phyloP scores from a whole-genome alignment of 768 basidiomycete genomes.

The Infundibulicybe gibba region DNA sequence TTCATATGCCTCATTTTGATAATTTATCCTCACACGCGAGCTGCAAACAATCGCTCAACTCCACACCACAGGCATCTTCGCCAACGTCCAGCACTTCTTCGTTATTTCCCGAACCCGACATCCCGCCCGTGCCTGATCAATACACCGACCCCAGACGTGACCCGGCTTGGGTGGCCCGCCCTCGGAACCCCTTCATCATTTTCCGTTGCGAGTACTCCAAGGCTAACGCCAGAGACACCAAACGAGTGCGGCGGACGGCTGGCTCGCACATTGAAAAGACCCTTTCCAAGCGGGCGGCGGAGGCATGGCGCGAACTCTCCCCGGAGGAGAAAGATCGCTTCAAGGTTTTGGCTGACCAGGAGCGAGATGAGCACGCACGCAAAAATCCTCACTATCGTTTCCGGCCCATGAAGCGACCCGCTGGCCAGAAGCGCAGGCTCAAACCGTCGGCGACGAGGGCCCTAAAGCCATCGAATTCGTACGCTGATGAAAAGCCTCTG shows the following conservation, averaged over 20 bases:
- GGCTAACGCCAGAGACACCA: slow-evolving; percentile 37
- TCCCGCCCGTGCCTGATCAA: slow-evolving; percentile 4
- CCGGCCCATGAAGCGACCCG: slow-evolving; percentile 44
- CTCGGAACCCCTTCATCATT: slow-evolving; percentile 69
- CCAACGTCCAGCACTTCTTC: slow-evolving; percentile 19
- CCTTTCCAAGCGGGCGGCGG: slow-evolving; percentile 74
- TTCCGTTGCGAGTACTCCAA: slow-evolving; percentile 66
- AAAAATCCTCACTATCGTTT: slow-evolving; percentile 63
- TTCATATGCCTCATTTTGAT: background rate
- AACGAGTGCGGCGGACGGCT: slow-evolving; percentile 28
- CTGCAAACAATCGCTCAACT: background rate
- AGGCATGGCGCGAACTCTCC: slow-evolving; percentile 66
- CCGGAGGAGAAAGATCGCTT: slow-evolving; percentile 44
- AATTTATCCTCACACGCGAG: background rate
- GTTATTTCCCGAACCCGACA: slow-evolving; percentile 16
- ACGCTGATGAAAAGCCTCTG: background rate
- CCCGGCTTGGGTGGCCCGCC: slow-evolving; percentile 61
- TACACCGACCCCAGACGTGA: slow-evolving; percentile 33
- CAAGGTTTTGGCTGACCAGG: slow-evolving; percentile 49
- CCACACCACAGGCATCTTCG: slow-evolving; percentile 4
- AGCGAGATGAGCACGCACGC: slow-evolving; percentile 53
- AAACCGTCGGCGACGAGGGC: slow-evolving; percentile 15
- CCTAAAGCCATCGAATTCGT: background rate
- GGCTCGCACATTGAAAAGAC: slow-evolving; percentile 41
- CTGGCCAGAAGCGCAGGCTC: slow-evolving; percentile 19